Conservation (phyloP, 129 eudicot species). For the Arctium minus region DNA sequence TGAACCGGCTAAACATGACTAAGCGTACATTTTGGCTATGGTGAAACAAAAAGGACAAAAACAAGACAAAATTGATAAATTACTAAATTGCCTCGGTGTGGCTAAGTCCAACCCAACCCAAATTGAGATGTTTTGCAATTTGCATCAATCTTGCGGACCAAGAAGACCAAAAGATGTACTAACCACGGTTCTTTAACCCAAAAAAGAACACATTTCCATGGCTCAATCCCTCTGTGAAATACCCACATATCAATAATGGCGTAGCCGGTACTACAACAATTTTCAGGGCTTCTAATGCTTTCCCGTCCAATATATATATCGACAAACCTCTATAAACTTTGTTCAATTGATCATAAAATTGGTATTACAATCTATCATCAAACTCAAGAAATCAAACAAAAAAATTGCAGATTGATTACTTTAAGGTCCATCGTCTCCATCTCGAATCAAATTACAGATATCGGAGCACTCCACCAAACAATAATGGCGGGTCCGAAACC, state of each 20-base stretch:
- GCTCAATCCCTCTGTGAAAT: neutral
- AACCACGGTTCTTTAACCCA: neutral
- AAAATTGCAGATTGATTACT: neutral
- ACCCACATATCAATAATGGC: neutral
- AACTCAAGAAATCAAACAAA: neutral
- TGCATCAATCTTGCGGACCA: neutral
- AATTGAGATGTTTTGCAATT: neutral
- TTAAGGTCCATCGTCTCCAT: slow-evolving; percentile 86
- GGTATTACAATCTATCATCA: slow-evolving; percentile 3
- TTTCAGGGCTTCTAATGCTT: neutral
- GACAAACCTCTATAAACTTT: slow-evolving; percentile 12
- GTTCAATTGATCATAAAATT: slow-evolving; percentile 6
- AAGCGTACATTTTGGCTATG: too few species aligned
- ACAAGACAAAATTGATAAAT: too few species aligned
- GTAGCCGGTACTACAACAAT: neutral
- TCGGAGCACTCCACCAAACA: slow-evolving; percentile 93
- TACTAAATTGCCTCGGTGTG: neutral
- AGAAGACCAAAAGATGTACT: too few species aligned
- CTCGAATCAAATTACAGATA: slow-evolving; percentile 85
- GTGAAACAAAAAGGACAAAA: too few species aligned
- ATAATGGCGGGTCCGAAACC: slow-evolving; percentile 86
- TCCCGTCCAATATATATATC: neutral
- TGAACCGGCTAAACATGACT: too few species aligned
- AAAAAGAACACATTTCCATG: neutral
- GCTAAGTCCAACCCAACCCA: too few species aligned